Evolutionary conservation across 306 rosid species (phyloP).

Genomic region (Prunus armeniaca): DNA sequence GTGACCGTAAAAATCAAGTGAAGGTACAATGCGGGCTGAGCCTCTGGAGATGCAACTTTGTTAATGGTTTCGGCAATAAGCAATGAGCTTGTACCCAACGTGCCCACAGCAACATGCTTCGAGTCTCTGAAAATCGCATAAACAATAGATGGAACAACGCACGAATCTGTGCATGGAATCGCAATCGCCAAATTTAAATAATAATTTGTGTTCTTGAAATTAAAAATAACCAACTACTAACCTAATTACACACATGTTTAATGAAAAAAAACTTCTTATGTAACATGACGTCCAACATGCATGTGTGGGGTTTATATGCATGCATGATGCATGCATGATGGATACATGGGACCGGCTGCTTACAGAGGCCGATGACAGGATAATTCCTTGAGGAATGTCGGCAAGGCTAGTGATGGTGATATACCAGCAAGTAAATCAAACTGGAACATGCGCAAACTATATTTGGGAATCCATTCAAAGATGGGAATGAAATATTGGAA

Average conservation of each 20-base stretch:
- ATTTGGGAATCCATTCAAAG: constrained; percentile 66
- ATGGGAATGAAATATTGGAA: constrained; percentile 63
- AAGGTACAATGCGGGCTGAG: constrained; percentile 45
- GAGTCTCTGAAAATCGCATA: constrained; percentile 77
- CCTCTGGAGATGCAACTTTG: constrained; percentile 26
- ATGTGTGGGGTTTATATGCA: too few relatives aligned
- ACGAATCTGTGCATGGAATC: constrained; percentile 46
- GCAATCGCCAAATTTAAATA: too few relatives aligned
- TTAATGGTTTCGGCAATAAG: constrained; percentile 44
- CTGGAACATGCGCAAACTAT: constrained; percentile 26
- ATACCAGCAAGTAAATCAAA: constrained; percentile 74
- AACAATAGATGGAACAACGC: constrained; percentile 75
- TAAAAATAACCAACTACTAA: too few relatives aligned
- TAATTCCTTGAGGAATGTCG: constrained; percentile 82
- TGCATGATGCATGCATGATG: too few relatives aligned
- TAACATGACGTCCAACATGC: too few relatives aligned
- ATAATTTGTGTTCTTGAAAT: too few relatives aligned
- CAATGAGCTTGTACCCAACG: constrained; percentile 70
- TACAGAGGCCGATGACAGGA: constrained; percentile 80
- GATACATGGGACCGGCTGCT: constrained; percentile 4
- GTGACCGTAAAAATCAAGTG: constrained; percentile 62
- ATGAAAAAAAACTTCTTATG: too few relatives aligned
- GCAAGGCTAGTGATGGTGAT: constrained; percentile 81
- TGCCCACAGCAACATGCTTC: constrained; percentile 86
- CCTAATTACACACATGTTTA: too few relatives aligned